Base-by-base conservation (phyloP, 257 asterid species). In the Eucommia ulmoides region DNA sequence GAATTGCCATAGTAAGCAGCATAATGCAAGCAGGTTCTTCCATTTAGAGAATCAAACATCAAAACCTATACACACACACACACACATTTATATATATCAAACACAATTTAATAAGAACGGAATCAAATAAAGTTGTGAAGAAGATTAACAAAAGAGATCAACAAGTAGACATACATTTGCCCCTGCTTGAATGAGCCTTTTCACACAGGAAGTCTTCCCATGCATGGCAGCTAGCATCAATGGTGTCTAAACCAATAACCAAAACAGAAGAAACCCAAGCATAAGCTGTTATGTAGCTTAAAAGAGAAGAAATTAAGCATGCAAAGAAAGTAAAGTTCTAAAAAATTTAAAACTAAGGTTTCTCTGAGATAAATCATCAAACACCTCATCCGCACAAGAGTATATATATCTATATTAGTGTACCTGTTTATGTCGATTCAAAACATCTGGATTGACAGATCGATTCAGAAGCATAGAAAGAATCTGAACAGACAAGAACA, bases 201-300 rank as follows among this genome's bases (percentile, higher is more conserved):
- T 82, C 65, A 72, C 78, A 20, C 87, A 86, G n/a, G 84, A 65
- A 52, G 62, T 53, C 45, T 78, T 71, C 48, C 94, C 96, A 52
- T 77, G 77, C 70, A 82, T 79, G 19, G 94, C 92, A 66, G 92
- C 96, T 54, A 86, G 65, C 96, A 82, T 86, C 69, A 82, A 68
- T 65, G 96, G 92, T 25, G 96, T 77, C 94, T 82, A 67, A 61
- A 49, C 25, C 58, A 70, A 74, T 26, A 62, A 56, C 9, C 60
- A 52, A n/a, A 48, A 45, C 25, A 69, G 35, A 33, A 49, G 20
- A 44, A 33, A 61, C 41, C 24, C 53, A 59, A 18, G 33, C 16
- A 42, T 49, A 50, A 20, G 15, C 25, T 24, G 53, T 41, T 48
- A 45, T n/a, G 21, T 41, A 52, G 18, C 45, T 26, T 47, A 55